Base-by-base conservation (phyloP, 345 rosid genomes). In the Dimocarpus longan region DNA sequence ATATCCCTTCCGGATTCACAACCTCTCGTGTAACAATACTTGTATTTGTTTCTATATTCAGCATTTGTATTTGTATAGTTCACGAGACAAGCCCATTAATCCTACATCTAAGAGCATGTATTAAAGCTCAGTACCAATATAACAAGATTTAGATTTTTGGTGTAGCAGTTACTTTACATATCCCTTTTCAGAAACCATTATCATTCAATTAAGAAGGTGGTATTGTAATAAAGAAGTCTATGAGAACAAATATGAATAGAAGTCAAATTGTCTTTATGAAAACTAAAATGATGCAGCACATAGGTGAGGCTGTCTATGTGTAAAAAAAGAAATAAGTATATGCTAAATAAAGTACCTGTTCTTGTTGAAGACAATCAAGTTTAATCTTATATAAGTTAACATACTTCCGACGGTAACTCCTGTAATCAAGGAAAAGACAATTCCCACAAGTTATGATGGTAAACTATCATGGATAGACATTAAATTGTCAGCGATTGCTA, bases 331-430 rank as follows among this genome's bases (percentile, higher is more conserved):
- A 65, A 68, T 48, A 28, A 63, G 13, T 39, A 13, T 52, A 18
- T 60, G 54, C 63, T 63, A 71, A 68, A 67, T 73, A 70, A 32
- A 63, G 79, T 83, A 89, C 98, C 95, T 86, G 93, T 59, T 92
- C 98, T 78, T 82, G 86, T 76, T 78, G 88, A 80, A 95, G 97
- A 83, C 85, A 87, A 40, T 87, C 91, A 42, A 95, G 86, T 82
- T 95, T 95, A 77, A 78, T 86, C 90, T 90, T 91, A 88, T 95
- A 95, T 46, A 90, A 78, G 74, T 83, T 86, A 40, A 92, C 91
- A 87, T 95, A 95, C 82, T 86, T 87, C 76, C 92, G 88, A 64
- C 97, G 91, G 75, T 76, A 80, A 78, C 78, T 86, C 90, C 98
- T 95, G 95, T 26, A 82, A 78, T 57, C 43, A 80, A 24, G 50